Conservation (phyloP, 2,329 filamentous ascomycete genomes). For the Cytospora mali region DNA sequence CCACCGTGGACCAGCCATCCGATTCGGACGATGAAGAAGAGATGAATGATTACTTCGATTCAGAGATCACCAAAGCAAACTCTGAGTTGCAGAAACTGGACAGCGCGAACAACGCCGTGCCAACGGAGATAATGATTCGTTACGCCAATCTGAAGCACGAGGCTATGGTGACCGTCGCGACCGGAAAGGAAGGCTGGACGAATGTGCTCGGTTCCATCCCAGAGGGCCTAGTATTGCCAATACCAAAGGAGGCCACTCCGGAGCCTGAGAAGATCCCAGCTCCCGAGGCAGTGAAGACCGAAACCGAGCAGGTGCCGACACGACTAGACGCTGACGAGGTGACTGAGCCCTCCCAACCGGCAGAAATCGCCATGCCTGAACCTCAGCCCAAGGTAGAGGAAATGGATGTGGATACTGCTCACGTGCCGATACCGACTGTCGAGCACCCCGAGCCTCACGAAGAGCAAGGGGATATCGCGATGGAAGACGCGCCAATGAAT, state of each 20-base stretch:
- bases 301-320: slow-evolving; percentile 9
- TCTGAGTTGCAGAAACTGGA: slow-evolving; percentile 51
- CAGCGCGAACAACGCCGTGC: slow-evolving; percentile 40
- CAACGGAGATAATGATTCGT: slow-evolving; percentile 47
- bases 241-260: slow-evolving; percentile 18
- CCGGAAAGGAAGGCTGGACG: slow-evolving; percentile 46
- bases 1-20: slow-evolving; percentile 48
- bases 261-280: slow-evolving; percentile 32
- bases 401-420: slow-evolving; percentile 43
- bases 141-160: slow-evolving; percentile 53
- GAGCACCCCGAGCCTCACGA: slow-evolving; percentile 30
- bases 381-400: slow-evolving; percentile 45
- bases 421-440: slow-evolving; percentile 33
- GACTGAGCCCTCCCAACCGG: slow-evolving; percentile 29
- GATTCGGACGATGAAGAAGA: slow-evolving; percentile 59
- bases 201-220: slow-evolving; percentile 49
- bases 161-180: slow-evolving; percentile 50
- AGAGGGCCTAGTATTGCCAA: slow-evolving; percentile 34
- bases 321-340: slow-evolving; percentile 16
- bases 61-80: slow-evolving; percentile 55
- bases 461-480: slow-evolving; percentile 39
- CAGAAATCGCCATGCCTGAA: slow-evolving; percentile 24
- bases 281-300: slow-evolving; percentile 11
- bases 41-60: slow-evolving; percentile 59
- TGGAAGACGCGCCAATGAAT: slow-evolving; percentile 39